Evolutionary conservation across 2,329 filamentous ascomycete species (phyloP).

Genomic region (Microthyrium microscopicum): DNA sequence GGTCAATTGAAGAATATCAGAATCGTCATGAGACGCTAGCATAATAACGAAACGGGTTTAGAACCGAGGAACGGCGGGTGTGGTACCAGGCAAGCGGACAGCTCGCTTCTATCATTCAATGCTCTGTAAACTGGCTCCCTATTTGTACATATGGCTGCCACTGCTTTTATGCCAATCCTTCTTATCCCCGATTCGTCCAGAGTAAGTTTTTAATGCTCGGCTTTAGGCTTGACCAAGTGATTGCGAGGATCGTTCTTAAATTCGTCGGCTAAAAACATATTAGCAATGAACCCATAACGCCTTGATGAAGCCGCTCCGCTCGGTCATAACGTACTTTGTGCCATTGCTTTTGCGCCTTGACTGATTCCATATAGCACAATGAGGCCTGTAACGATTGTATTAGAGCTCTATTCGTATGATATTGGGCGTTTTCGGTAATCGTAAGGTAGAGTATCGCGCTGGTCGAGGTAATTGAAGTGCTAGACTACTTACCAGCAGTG

Average conservation of each 20-base stretch:
- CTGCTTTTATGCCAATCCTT: background rate
- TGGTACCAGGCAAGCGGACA: no score
- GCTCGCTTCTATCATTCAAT: no score
- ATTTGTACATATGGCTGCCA: background rate
- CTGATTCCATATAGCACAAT: conserved; percentile 88
- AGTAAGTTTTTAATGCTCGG: background rate
- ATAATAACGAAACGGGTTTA: no score
- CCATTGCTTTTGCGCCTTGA: conserved; percentile 59
- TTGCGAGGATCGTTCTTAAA: conserved; percentile 97
- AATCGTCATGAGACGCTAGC: no score
- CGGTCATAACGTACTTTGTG: conserved; percentile 47
- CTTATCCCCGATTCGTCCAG: conserved; percentile 1
- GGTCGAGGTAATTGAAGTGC: background rate
- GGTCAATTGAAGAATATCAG: no score
- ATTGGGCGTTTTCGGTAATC: background rate
- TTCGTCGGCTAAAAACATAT: conserved; percentile 52
- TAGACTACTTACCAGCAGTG: conserved; percentile 61
- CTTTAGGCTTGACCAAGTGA: conserved; percentile 23
- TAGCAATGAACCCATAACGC: conserved; percentile 1
- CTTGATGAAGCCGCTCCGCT: background rate
- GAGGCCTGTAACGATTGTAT: conserved; percentile 40
- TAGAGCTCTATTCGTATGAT: conserved; percentile 1
- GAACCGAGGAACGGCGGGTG: no score
- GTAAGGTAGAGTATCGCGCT: background rate
- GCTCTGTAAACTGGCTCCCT: no score